Evolutionary conservation across 2,329 filamentous ascomycete genomes (phyloP), one percentile per base, ranked within the genome.

Genomic region (Hirsutella rhossiliensis): DNA sequence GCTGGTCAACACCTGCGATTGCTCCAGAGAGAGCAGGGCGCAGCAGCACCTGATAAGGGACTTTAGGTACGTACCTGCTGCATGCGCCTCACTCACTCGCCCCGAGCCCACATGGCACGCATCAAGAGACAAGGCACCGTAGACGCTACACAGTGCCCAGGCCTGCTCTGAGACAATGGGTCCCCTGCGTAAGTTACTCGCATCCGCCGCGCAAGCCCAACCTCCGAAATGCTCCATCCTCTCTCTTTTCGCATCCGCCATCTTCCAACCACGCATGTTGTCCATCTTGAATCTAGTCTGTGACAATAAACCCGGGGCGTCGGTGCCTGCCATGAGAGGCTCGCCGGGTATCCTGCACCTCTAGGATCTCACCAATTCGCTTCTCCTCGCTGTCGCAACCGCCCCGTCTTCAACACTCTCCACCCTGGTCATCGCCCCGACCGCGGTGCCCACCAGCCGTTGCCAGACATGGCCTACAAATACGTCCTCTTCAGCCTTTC

Each of bases 401-500:
- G 34, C 15, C 9, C 18, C 34, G 18, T 18, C 7, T n/a, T 17
- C n/a, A 17, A 18, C 13, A 6, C 15, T 15, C 34, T 37, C n/a
- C 34, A 13, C 15, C 18, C 34, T 11, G 15, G 4, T 7, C n/a
- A n/a, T 37, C 34, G 9, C 18, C 17, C n/a, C 31, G 15, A 37
- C 18, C 11, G 9, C 18, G 17, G n/a, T 12, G 12, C 6, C 19
- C 2, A 11, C 17, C 12, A 17, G n/a, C 30, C 38, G 11, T 39
- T 34, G 37, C 40, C 55, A 27, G 61, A 65, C 54, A 94, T 94
- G 87, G 73, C 69, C 50, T 92, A 89, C 31, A 32, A 34, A 28
- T 42, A 42, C 69, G 61, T 94, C 50, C 77, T 94, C 67, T 94
- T 88, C 69, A 80, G 77, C 54, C 62, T 89, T 51, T 78, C 78